Percentiles rank a stretch among this genome's conserved stretches.
phyloP scores from a whole-genome alignment of 2,329 filamentous ascomycete genomes.

The Aspergillus jensenii region DNA sequence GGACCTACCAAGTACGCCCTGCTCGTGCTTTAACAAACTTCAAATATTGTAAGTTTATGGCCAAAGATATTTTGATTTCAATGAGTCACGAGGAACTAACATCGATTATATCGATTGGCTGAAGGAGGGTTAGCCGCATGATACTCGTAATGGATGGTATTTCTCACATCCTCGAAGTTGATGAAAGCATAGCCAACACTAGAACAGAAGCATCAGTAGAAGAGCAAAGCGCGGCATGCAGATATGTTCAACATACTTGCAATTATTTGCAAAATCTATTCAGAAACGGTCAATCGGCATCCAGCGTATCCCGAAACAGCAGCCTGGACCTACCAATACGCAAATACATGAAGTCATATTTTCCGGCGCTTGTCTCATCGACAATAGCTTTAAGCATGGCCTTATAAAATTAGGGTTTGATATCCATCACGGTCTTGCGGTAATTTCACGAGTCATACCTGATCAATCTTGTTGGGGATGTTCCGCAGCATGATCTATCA shows the following conservation, averaged over 20 bases:
- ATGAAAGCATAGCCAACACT: slow-evolving; percentile 97
- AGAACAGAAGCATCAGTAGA: slow-evolving; percentile 7
- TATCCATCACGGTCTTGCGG: background rate
- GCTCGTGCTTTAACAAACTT: slow-evolving; percentile 71
- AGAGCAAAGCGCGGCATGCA: background rate
- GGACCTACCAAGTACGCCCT: slow-evolving; percentile 65
- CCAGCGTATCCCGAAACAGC: background rate
- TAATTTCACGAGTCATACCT: slow-evolving; percentile 33
- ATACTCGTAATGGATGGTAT: background rate
- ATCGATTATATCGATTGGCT: slow-evolving; percentile 72
- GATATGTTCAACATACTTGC: slow-evolving; percentile 62
- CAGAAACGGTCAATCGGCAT: background rate
- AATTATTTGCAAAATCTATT: slow-evolving; percentile 73
- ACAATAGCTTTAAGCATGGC: slow-evolving; percentile 75
- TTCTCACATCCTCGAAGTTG: slow-evolving; percentile 79
- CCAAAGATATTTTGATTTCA: slow-evolving; percentile 2
- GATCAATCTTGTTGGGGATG: slow-evolving; percentile 86
- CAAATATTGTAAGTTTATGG: slow-evolving; percentile 27
- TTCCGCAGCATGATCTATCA: slow-evolving; percentile 87
- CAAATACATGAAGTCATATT: slow-evolving; percentile 93
- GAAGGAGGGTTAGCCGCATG: slow-evolving; percentile 37
- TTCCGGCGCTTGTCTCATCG: slow-evolving; percentile 74
- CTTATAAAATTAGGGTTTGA: slow-evolving; percentile 36
- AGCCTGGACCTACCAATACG: slow-evolving; percentile 62
- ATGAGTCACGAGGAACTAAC: slow-evolving; percentile 47